Conservation (phyloP, 768 basidiomycete genomes). For the Neoboletus brunneissimus region DNA sequence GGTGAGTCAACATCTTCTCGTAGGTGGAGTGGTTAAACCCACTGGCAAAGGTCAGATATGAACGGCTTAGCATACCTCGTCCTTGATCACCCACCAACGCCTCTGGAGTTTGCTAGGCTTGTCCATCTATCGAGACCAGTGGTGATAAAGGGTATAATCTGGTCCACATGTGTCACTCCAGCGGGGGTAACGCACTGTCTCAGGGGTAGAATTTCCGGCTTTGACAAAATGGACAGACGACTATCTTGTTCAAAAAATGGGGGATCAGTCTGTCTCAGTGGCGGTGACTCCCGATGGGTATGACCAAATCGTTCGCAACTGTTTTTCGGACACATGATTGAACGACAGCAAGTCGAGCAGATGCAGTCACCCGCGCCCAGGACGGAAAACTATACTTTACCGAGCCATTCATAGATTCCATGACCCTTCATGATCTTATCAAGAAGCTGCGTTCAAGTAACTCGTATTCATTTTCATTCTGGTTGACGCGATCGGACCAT, state of each 20-base stretch:
- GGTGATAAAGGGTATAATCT: constrained; percentile 59
- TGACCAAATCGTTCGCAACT: constrained; percentile 14
- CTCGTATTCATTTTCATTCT: background rate
- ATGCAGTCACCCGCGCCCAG: constrained; percentile 57
- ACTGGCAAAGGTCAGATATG: constrained; percentile 41
- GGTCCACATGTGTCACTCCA: background rate
- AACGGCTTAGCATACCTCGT: constrained; percentile 54
- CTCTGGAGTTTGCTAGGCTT: constrained; percentile 67
- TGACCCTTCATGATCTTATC: constrained; percentile 63
- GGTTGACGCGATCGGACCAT: background rate
- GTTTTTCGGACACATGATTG: constrained; percentile 10
- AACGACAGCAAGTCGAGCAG: constrained; percentile 56
- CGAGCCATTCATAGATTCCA: constrained; percentile 67
- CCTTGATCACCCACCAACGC: constrained; percentile 54
- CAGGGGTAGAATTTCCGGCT: constrained; percentile 50
- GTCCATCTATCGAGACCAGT: constrained; percentile 71
- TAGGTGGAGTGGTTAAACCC: background rate
- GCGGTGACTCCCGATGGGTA: constrained; percentile 86
- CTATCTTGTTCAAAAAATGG: constrained; percentile 59
- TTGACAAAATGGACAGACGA: constrained; percentile 61
- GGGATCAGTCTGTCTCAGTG: constrained; percentile 55
- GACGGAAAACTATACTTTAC: constrained; percentile 66
- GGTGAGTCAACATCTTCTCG: constrained; percentile 16
- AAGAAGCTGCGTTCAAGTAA: constrained; percentile 37
- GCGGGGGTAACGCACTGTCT: background rate